A percentile compares a stretch with the other conserved stretches of the same genome.
phyloP scores from a whole-genome alignment of 2,329 filamentous ascomycete genomes.

The Phialocephala subalpina region DNA sequence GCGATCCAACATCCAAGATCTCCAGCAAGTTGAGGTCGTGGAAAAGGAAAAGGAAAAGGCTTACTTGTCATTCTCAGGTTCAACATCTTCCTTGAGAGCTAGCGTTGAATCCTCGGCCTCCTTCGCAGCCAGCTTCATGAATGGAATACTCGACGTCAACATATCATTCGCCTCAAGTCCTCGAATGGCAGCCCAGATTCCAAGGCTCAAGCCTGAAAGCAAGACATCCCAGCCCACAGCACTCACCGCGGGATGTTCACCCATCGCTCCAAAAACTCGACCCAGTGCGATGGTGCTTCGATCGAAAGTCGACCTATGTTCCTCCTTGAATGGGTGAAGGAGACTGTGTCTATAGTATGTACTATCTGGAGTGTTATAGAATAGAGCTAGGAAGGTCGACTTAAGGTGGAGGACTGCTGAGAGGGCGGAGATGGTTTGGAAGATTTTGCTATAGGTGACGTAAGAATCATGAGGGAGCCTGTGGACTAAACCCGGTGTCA shows the following conservation, averaged over 20 bases:
- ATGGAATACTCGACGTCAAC: conserved; percentile 49
- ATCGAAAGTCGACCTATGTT: conserved; percentile 53
- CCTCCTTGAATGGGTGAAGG: conserved; percentile 54
- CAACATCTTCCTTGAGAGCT: conserved; percentile 18
- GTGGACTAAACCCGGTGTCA: conserved; percentile 41
- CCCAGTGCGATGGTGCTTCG: conserved; percentile 54
- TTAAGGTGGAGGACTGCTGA: conserved; percentile 56
- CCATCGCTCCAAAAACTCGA: conserved; percentile 57
- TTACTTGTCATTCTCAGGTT: conserved; percentile 19
- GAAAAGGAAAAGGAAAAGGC: background rate
- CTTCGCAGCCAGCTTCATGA: conserved; percentile 31
- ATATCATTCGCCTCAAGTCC: conserved; percentile 59
- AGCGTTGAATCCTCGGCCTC: conserved; percentile 5
- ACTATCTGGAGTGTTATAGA: conserved; percentile 56
- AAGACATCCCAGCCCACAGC: conserved; percentile 66
- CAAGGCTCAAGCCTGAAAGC: conserved; percentile 60
- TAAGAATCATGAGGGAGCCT: conserved; percentile 49
- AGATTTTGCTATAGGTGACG: conserved; percentile 54
- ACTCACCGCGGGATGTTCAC: conserved; percentile 65
- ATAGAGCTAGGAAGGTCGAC: conserved; percentile 52
- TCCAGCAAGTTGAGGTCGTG: background rate
- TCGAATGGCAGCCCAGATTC: conserved; percentile 64
- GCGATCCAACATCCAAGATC: background rate
- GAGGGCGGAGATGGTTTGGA: conserved; percentile 53
- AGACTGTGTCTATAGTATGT: conserved; percentile 58